Conservation (phyloP, 192 early-diverging fungal genomes). For the Chytriomyces sp. region DNA sequence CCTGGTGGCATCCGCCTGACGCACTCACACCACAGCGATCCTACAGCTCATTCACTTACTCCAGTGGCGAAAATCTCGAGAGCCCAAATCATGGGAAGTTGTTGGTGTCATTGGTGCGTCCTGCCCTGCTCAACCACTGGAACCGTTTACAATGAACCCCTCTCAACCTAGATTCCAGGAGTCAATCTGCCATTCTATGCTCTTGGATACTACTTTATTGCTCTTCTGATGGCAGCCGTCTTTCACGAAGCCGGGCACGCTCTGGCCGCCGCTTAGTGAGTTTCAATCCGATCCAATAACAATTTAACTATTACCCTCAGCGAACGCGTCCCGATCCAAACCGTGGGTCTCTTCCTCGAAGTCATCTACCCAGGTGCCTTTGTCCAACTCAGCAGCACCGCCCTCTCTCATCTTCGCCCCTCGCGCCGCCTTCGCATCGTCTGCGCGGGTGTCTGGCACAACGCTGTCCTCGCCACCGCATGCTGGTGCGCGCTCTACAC, state of each 20-base stretch:
- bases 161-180: constrained; percentile 66
- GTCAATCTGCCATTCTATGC: constrained; percentile 71
- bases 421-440: constrained; percentile 58
- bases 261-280: constrained; percentile 66
- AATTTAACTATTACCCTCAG: constrained; percentile 35
- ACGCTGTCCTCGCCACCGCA: constrained; percentile 54
- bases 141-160: not conserved
- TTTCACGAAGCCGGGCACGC: constrained; percentile 78
- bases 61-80: constrained; percentile 19
- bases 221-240: constrained; percentile 63
- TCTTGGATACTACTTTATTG: constrained; percentile 66
- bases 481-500: constrained; percentile 43
- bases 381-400: constrained; percentile 60
- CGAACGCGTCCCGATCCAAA: constrained; percentile 60
- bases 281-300: not conserved
- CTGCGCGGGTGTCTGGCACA: constrained; percentile 80
- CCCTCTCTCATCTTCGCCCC: constrained; percentile 46
- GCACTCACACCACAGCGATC: not conserved
- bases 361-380: constrained; percentile 79
- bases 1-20: not conserved
- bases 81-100: constrained; percentile 41
- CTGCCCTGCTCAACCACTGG: not conserved
- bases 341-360: constrained; percentile 66
- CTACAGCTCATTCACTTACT: constrained; percentile 31
- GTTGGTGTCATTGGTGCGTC: constrained; percentile 67